A percentile compares a stretch with the other conserved stretches of the same genome.
These are phyloP conservation scores for Fusarium chaquense DNA, from an alignment of 2,329 filamentous ascomycete species.

Conservation along the genomic window DNA sequence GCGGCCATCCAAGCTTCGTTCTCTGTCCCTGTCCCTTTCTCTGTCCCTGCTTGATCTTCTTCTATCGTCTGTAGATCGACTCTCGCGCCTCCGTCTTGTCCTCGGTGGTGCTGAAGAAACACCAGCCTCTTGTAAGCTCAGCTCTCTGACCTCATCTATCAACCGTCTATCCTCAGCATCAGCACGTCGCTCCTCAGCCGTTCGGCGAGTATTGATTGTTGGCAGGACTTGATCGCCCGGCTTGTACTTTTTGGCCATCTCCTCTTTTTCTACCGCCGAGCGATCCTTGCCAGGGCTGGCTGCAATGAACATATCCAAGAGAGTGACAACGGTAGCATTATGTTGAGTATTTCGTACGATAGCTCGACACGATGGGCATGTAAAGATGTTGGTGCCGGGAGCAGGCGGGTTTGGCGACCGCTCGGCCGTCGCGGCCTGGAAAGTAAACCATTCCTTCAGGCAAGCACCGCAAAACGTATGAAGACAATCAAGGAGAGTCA, in stretches of 20 bases:
- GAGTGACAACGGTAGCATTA: slow-evolving; percentile 89
- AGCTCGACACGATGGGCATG: slow-evolving; percentile 93
- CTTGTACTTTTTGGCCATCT: slow-evolving; percentile 80
- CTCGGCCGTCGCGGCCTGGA: slow-evolving; percentile 74
- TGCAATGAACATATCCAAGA: slow-evolving; percentile 88
- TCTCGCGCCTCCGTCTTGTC: slow-evolving; percentile 50
- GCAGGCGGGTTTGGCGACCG: slow-evolving; percentile 62
- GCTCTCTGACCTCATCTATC: slow-evolving; percentile 76
- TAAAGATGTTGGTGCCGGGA: slow-evolving; percentile 70
- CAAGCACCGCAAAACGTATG: slow-evolving; percentile 97
- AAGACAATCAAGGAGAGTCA: slow-evolving; percentile 91
- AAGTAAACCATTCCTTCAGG: slow-evolving; percentile 94
- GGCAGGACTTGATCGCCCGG: slow-evolving; percentile 86
- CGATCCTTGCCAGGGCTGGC: slow-evolving; percentile 82
- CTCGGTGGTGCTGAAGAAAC: slow-evolving; percentile 56
- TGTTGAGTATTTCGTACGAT: slow-evolving; percentile 86
- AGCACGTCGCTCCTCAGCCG: slow-evolving; percentile 63
- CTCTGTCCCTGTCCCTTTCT: slow-evolving; percentile 24
- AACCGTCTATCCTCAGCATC: slow-evolving; percentile 77
- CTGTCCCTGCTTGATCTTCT: slow-evolving; percentile 48
- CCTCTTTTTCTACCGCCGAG: slow-evolving; percentile 77
- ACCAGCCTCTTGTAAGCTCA: slow-evolving; percentile 78
- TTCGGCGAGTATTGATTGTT: slow-evolving; percentile 63
- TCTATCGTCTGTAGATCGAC: slow-evolving; percentile 52
- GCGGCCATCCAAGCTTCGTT: slow-evolving; percentile 49